phyloP scores from a whole-genome alignment of 345 rosid genomes.

The Zanthoxylum bungeanum region DNA sequence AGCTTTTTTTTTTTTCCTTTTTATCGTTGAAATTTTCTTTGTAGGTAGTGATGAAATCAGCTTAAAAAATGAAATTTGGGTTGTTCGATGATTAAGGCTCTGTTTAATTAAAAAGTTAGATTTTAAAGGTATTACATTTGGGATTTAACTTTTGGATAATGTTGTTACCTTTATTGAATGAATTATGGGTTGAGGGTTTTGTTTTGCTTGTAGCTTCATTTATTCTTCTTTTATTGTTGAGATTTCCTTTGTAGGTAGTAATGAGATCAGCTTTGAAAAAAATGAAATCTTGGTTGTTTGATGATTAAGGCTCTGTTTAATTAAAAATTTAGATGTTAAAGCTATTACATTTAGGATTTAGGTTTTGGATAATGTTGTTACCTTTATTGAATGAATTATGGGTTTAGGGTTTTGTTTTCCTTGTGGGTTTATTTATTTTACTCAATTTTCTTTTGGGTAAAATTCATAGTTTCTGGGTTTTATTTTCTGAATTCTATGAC shows the following conservation, averaged over 20 bases:
- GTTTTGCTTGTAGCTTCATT: too few relatives aligned
- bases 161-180: too few relatives aligned
- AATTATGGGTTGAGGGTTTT: too few relatives aligned
- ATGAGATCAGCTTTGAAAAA: too few relatives aligned
- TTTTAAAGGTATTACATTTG: too few relatives aligned
- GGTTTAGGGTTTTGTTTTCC: background rate
- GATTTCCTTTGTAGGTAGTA: too few relatives aligned
- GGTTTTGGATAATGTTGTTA: background rate
- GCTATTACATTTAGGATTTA: background rate
- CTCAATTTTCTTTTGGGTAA: background rate
- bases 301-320: too few relatives aligned
- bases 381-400: background rate
- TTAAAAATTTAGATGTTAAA: background rate
- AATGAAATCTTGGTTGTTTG: too few relatives aligned
- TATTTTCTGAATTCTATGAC: background rate
- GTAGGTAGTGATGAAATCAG: background rate
- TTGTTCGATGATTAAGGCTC: background rate
- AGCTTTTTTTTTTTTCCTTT: background rate
- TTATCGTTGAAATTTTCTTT: background rate
- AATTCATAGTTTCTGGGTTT: background rate
- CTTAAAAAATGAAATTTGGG: background rate
- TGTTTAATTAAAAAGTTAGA: background rate
- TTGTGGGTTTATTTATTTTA: background rate
- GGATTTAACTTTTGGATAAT: too few relatives aligned
- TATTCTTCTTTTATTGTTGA: background rate